Evolutionary conservation across 2,329 filamentous ascomycete species (phyloP).

Genomic region (Botrytis elliptica): DNA sequence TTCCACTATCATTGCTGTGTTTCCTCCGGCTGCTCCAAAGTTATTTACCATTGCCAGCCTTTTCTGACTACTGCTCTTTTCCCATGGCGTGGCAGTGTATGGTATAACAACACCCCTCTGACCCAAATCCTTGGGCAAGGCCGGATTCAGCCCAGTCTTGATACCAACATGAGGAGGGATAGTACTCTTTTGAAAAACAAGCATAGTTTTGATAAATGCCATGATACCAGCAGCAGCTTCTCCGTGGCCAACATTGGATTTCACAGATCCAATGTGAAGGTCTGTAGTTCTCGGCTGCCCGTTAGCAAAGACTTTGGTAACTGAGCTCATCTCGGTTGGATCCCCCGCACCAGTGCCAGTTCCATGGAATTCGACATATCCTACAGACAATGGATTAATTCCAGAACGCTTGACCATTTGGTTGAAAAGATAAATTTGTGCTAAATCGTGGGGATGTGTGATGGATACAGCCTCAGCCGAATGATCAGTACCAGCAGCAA

Average conservation of each 20-base stretch:
- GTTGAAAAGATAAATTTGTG: neutral
- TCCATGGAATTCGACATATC: conserved; percentile 18
- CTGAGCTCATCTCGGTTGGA: neutral
- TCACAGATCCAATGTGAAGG: neutral
- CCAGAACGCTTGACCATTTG: neutral
- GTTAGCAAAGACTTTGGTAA: neutral
- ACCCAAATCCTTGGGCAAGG: conserved; percentile 39
- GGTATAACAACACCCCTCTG: conserved; percentile 26
- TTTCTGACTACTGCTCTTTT: conserved; percentile 39
- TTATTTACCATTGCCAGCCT: conserved; percentile 47
- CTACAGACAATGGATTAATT: neutral
- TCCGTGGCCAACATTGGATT: conserved; percentile 21
- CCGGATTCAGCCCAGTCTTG: conserved; percentile 28
- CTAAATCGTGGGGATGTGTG: neutral
- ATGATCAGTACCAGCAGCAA: neutral
- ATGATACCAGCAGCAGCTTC: conserved; percentile 34
- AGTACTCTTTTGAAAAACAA: conserved; percentile 27
- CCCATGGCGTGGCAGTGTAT: conserved; percentile 22
- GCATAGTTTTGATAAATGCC: conserved; percentile 32
- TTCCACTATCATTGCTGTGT: conserved; percentile 37
- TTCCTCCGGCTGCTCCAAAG: conserved; percentile 45
- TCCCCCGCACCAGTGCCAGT: neutral
- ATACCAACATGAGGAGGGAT: conserved; percentile 28
- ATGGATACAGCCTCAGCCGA: conserved; percentile 6
- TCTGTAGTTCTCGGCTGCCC: neutral